Percentiles rank a stretch among this genome's conserved stretches.
These are phyloP conservation scores for Thelephora ganbajun DNA, from an alignment of 768 basidiomycete genomes.

Conservation along the genomic window DNA sequence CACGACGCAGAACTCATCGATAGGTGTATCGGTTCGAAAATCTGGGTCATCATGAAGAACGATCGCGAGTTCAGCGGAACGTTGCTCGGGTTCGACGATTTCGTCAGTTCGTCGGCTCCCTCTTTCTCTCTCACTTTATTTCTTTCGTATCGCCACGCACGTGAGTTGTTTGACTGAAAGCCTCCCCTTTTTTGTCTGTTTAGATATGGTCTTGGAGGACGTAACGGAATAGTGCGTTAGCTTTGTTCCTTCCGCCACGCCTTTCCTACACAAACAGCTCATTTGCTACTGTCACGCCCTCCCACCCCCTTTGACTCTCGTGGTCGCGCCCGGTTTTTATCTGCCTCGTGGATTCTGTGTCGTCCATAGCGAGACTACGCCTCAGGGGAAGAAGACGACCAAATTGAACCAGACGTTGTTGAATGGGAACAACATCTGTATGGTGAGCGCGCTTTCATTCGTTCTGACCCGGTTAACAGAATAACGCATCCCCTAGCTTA, in stretches of 20 bases:
- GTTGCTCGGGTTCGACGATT: conserved; percentile 93
- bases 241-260: neutral
- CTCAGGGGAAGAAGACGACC: conserved; percentile 68
- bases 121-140: too few species aligned
- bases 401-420: conserved; percentile 77
- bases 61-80: conserved; percentile 96
- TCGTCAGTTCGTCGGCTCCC: conserved; percentile 73
- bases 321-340: too few species aligned
- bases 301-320: too few species aligned
- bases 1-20: conserved; percentile 76
- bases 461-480: neutral
- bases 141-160: neutral
- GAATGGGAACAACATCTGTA: conserved; percentile 94
- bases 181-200: neutral
- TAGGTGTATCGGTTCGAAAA: conserved; percentile 89
- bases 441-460: conserved; percentile 34
- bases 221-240: conserved; percentile 83
- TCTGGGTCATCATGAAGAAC: conserved; percentile 98
- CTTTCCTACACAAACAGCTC: too few species aligned
- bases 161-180: neutral
- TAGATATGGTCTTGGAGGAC: conserved; percentile 92
- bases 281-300: neutral
- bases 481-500: neutral
- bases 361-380: conserved; percentile 64
- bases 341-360: neutral